Percentiles rank a stretch among this genome's conserved stretches.
Evolutionary conservation across 768 basidiomycete species (phyloP).

Genomic region (Russula lepida): DNA sequence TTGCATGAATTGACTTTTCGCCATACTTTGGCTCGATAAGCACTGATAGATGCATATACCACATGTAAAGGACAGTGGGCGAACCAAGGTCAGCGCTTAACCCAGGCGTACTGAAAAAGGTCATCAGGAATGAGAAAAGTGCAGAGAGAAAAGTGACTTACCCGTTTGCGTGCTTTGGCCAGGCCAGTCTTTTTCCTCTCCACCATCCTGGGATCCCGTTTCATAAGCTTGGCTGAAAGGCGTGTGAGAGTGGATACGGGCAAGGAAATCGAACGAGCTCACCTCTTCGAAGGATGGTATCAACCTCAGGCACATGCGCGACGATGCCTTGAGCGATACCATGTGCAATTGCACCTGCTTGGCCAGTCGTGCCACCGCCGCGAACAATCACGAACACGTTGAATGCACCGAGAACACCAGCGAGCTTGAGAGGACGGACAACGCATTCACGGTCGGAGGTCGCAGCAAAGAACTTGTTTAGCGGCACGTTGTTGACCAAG

Average conservation of each 20-base stretch:
- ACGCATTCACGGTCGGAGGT: slow-evolving; percentile 73
- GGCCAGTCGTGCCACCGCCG: slow-evolving; percentile 87
- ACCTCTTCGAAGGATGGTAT: slow-evolving; percentile 67
- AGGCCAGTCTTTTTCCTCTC: slow-evolving; percentile 95
- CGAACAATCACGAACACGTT: slow-evolving; percentile 54
- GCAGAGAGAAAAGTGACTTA: slow-evolving; percentile 32
- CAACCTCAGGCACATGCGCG: slow-evolving; percentile 59
- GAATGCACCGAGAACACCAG: slow-evolving; percentile 78
- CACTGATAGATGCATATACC: not conserved
- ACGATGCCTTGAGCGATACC: slow-evolving; percentile 70
- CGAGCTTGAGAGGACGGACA: slow-evolving; percentile 74
- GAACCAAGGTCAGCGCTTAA: slow-evolving; percentile 67
- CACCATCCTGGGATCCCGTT: slow-evolving; percentile 94
- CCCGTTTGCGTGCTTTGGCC: slow-evolving; percentile 87
- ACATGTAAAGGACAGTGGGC: not conserved
- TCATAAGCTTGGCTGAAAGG: slow-evolving; percentile 65
- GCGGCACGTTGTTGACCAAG: slow-evolving; percentile 77
- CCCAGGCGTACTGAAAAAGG: slow-evolving; percentile 72
- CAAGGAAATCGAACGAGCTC: slow-evolving; percentile 19
- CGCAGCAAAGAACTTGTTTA: slow-evolving; percentile 70
- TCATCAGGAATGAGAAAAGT: slow-evolving; percentile 13
- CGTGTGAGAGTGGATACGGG: not conserved
- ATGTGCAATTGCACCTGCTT: slow-evolving; percentile 79
- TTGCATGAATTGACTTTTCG: not conserved
- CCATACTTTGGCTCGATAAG: not conserved